Percentiles rank a stretch among this genome's conserved stretches.
These are phyloP conservation scores for Spencermartinsiella europaea DNA, from an alignment of 805 yeast genomes.

Conservation along the genomic window DNA sequence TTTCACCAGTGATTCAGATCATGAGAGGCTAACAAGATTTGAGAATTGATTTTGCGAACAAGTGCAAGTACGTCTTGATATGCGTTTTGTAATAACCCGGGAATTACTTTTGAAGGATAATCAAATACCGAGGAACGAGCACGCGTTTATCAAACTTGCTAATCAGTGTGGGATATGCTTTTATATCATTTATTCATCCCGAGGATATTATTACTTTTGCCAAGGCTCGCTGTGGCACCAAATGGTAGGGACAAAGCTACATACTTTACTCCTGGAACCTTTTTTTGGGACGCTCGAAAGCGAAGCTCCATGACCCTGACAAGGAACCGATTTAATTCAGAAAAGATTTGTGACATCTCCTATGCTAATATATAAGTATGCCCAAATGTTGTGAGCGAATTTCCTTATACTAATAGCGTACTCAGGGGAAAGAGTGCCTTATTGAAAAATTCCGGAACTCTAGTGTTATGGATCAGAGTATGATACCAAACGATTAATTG, in stretches of 20 bases:
- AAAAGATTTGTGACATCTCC: slow-evolving; percentile 46
- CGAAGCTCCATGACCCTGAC: not conserved
- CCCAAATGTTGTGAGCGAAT: slow-evolving; percentile 1
- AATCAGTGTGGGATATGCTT: slow-evolving; percentile 47
- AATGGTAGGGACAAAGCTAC: slow-evolving; percentile 33
- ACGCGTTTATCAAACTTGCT: not conserved
- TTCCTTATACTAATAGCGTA: slow-evolving; percentile 8
- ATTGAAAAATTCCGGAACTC: slow-evolving; percentile 47
- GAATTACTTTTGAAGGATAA: no score
- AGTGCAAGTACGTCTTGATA: slow-evolving; percentile 37
- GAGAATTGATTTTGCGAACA: slow-evolving; percentile 48
- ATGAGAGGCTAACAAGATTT: slow-evolving; percentile 30
- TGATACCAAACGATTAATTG: not conserved
- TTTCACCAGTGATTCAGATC: not conserved
- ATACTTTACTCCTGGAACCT: not conserved
- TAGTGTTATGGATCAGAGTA: slow-evolving; percentile 42
- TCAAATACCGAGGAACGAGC: no score
- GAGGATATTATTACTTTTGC: slow-evolving; percentile 43
- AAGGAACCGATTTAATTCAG: slow-evolving; percentile 42
- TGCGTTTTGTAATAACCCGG: not conserved
- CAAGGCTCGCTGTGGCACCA: slow-evolving; percentile 41
- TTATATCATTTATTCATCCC: slow-evolving; percentile 44
- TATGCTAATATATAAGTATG: slow-evolving; percentile 42
- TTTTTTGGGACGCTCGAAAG: no score
- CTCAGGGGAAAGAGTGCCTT: slow-evolving; percentile 42